Conservation (phyloP, 352 stramenopile species). For the Globisporangium paddicum region DNA sequence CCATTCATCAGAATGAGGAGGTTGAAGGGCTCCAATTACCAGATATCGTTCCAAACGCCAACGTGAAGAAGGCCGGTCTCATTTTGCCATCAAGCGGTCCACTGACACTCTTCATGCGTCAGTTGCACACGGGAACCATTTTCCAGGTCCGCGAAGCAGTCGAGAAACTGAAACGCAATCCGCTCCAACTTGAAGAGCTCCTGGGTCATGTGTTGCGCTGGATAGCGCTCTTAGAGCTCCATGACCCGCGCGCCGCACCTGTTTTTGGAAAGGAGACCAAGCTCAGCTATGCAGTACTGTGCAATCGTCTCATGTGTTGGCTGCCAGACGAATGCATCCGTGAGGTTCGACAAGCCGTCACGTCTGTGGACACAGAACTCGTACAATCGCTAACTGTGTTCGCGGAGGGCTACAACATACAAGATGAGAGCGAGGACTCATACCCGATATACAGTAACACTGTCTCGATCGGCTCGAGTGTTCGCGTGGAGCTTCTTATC, state of each 20-base stretch:
- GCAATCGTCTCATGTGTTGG: conserved; percentile 40
- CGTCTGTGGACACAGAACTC: background rate
- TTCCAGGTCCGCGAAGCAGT: conserved; percentile 19
- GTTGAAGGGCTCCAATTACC: background rate
- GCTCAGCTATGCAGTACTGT: conserved; percentile 30
- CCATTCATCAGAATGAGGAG: background rate
- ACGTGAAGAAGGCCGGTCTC: background rate
- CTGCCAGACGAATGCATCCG: conserved; percentile 34
- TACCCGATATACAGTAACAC: background rate
- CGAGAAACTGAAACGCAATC: conserved; percentile 18
- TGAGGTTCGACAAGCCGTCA: conserved; percentile 16
- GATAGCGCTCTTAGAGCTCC: conserved; percentile 27
- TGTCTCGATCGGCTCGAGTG: background rate
- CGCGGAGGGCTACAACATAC: background rate
- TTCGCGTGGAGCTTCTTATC: conserved; percentile 14
- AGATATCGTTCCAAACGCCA: background rate
- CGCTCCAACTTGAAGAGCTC: conserved; percentile 15
- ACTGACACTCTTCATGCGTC: conserved; percentile 26
- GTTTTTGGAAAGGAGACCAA: conserved; percentile 36
- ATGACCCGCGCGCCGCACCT: conserved; percentile 12
- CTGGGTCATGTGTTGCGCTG: conserved; percentile 35
- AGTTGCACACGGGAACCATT: conserved; percentile 21
- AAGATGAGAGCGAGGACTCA: background rate
- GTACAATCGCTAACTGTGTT: conserved; percentile 6
- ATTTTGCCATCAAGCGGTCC: conserved; percentile 28